Conservation (phyloP, 2,329 filamentous ascomycete species). For the Trichoderma cornu-damae region DNA sequence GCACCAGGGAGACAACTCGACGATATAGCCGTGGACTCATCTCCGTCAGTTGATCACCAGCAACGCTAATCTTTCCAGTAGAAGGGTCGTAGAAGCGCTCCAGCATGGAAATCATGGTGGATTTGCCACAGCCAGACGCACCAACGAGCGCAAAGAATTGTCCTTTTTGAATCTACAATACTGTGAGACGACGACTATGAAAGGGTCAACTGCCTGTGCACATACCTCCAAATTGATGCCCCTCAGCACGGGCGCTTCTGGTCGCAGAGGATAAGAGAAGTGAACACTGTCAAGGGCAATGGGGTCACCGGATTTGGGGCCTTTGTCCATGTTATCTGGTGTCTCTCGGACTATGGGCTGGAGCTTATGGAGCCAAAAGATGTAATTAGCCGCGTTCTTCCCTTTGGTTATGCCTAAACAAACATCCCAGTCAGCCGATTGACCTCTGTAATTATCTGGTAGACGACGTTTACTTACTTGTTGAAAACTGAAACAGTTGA, state of each 20-base stretch:
- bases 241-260: slow-evolving; percentile 37
- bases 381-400: slow-evolving; percentile 45
- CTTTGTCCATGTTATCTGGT: slow-evolving; percentile 34
- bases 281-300: slow-evolving; percentile 51
- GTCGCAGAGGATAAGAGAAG: slow-evolving; percentile 57
- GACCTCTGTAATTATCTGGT: not conserved
- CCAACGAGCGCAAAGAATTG: slow-evolving; percentile 53
- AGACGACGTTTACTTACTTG: slow-evolving; percentile 29
- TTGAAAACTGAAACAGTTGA: slow-evolving; percentile 44
- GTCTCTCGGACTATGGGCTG: slow-evolving; percentile 41
- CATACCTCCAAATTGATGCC: slow-evolving; percentile 38
- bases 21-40: slow-evolving; percentile 49
- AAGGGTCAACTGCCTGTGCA: not conserved
- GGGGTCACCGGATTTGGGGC: slow-evolving; percentile 30
- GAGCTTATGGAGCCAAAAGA: slow-evolving; percentile 43
- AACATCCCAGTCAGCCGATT: not conserved
- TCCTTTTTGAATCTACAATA: slow-evolving; percentile 38
- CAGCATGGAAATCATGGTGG: slow-evolving; percentile 52
- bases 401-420: slow-evolving; percentile 46
- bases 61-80: slow-evolving; percentile 44
- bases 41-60: slow-evolving; percentile 37
- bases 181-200: not conserved
- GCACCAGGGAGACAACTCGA: slow-evolving; percentile 49
- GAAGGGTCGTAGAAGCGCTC: slow-evolving; percentile 43
- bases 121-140: slow-evolving; percentile 55